Evolutionary conservation across 1,284 basidiomycete species (phyloP), one percentile per base, ranked within the genome.

Genomic region (Exobasidium rhododendri): DNA sequence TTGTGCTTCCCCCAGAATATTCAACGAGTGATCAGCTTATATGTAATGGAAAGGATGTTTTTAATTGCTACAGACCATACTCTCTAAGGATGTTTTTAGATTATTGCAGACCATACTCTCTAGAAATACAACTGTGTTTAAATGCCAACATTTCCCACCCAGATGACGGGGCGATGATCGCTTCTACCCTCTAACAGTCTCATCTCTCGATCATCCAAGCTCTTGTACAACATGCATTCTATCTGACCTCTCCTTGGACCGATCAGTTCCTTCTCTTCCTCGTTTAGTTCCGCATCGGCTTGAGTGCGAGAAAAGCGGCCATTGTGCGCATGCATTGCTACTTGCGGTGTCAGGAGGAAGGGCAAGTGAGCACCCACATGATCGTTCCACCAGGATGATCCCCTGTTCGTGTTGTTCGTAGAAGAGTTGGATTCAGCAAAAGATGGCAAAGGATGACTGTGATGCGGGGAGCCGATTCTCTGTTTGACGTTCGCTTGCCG

Each of bases 181-280:
- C 67, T 70, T 17, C 74, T 54, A 4, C 70, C 90, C 75, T 89
- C 88, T 32, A 92, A 75, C 54, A 84, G 81, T 58, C 86, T 83
- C 89, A 91, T 91, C 10, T 83, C 86, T 30, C 83, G 82, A 74
- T 92, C 90, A 69, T 90, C 88, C 46, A 92, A 81, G 20, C 88
- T 89, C 67, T 84, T 82, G 75, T 92, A 92, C 49, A 82, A 82
- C 13, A 91, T 77, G 74, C 89, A 89, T 22, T 79, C 78, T 30
- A 75, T 67, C 4, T 59, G 56, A 22, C 73, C 73, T 7, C 45
- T 65, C 13, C 58, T 59, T 0, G 73, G 73, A 26, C 73, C 73
- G 1, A 73, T 40, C 3, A 74, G 32, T 13, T 32, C 49, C 35
- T 22, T 40, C 17, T 31, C 45, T 17, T 32, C 28, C 43, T 50